A percentile compares a stretch with the other conserved stretches of the same genome.
Conservation (phyloP, 306 rosid species). For the Casuarina equisetifolia region DNA sequence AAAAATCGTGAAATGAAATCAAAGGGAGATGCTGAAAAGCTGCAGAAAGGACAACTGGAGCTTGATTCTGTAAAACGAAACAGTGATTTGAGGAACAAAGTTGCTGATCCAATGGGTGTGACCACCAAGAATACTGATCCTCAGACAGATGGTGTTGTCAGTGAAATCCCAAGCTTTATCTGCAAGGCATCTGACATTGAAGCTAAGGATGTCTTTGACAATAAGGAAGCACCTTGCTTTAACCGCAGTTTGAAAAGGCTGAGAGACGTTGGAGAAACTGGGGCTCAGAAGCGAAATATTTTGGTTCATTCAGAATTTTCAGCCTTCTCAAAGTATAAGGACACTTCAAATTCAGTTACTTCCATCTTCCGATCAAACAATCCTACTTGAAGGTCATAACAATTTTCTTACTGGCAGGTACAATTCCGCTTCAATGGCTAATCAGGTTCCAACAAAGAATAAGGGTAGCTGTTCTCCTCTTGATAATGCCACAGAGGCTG, state of each 20-base stretch:
- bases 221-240: conserved; percentile 28
- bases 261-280: conserved; percentile 23
- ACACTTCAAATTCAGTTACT: not conserved
- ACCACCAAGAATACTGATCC: not conserved
- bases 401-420: conserved; percentile 31
- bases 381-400: not conserved
- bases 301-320: conserved; percentile 33
- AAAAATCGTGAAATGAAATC: conserved; percentile 11
- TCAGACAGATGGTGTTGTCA: not conserved
- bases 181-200: conserved; percentile 5
- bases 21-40: conserved; percentile 8
- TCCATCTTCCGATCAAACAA: not conserved
- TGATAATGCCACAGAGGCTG: conserved; percentile 46
- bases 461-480: conserved; percentile 48
- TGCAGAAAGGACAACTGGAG: not conserved
- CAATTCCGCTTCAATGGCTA: conserved; percentile 21
- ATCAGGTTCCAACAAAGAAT: conserved; percentile 41
- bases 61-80: not conserved
- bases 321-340: conserved; percentile 41
- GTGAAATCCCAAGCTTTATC: conserved; percentile 7
- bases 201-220: conserved; percentile 12
- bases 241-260: conserved; percentile 34
- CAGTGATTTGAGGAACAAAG: conserved; percentile 14
- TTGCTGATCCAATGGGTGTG: conserved; percentile 5
- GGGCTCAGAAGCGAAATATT: conserved; percentile 27